A percentile compares a stretch with the other conserved stretches of the same genome.
phyloP scores from a whole-genome alignment of 495 filamentous ascomycete species.

The Penicillium cinerascens region DNA sequence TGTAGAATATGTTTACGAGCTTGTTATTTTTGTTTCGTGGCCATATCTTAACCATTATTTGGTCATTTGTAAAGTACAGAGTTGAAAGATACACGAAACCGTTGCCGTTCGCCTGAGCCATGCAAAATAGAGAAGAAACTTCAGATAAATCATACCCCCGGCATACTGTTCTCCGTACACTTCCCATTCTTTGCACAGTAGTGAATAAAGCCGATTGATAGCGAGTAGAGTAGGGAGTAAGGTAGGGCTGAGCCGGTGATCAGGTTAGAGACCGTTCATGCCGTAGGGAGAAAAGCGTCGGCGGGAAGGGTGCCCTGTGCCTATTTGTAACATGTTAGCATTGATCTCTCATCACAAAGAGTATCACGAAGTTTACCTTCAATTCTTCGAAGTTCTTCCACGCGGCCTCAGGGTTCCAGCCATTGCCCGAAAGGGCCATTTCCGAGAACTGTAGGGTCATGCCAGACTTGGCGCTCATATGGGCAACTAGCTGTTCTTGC shows the following conservation, averaged over 20 bases:
- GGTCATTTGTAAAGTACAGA: slow-evolving; percentile 25
- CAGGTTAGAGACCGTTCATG: slow-evolving; percentile 3
- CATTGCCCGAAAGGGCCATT: slow-evolving; percentile 65
- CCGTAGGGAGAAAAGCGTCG: slow-evolving; percentile 35
- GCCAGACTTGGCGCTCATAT: slow-evolving; percentile 63
- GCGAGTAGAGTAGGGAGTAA: not conserved
- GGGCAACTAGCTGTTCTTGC: slow-evolving; percentile 59
- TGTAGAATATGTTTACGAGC: not conserved
- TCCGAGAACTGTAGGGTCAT: slow-evolving; percentile 71
- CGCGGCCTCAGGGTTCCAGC: slow-evolving; percentile 71
- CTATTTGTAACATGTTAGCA: slow-evolving; percentile 24
- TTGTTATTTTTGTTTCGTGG: slow-evolving; percentile 25
- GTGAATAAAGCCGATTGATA: not conserved
- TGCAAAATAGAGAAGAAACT: slow-evolving; percentile 28
- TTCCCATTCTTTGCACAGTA: not conserved
- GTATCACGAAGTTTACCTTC: slow-evolving; percentile 29
- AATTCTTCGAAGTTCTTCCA: slow-evolving; percentile 61
- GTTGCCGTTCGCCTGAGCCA: slow-evolving; percentile 40
- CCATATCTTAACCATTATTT: slow-evolving; percentile 23
- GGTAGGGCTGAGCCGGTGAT: not conserved
- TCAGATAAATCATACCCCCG: slow-evolving; percentile 9
- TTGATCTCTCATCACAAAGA: not conserved
- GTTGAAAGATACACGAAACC: slow-evolving; percentile 13
- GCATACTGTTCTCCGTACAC: not conserved
- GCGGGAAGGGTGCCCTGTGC: slow-evolving; percentile 39